phyloP scores from a whole-genome alignment of 176 grass and related monocot species.

The Tillandsia leiboldiana region DNA sequence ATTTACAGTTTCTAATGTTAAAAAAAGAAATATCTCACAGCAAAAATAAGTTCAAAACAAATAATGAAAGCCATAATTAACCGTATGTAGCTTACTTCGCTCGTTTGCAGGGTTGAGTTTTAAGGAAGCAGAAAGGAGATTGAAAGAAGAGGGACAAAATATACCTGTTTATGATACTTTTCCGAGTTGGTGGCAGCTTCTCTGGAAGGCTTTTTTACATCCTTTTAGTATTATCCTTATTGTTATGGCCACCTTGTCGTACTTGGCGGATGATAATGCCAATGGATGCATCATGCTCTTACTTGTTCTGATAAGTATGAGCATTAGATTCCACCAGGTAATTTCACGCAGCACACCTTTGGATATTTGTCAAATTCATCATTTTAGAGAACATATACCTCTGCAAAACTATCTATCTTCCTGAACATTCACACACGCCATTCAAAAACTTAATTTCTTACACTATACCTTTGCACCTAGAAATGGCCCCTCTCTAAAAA shows the following conservation, averaged over 20 bases:
- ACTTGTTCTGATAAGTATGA: conserved; percentile 26
- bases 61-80: neutral
- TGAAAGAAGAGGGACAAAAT: conserved; percentile 17
- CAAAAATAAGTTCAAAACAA: neutral
- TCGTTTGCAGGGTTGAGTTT: conserved; percentile 30
- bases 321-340: conserved; percentile 35
- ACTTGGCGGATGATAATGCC: conserved; percentile 25
- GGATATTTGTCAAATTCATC: no score
- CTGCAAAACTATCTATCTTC: no score
- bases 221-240: conserved; percentile 41
- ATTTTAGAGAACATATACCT: no score
- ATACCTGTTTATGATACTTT: conserved; percentile 14
- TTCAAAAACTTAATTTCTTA: neutral
- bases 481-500: no score
- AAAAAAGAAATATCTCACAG: neutral
- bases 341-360: neutral
- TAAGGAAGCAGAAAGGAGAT: conserved; percentile 39
- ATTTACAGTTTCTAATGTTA: neutral
- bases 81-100: neutral
- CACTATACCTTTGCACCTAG: neutral
- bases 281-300: conserved; percentile 40
- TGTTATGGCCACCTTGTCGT: conserved; percentile 30
- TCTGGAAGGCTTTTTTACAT: conserved; percentile 34
- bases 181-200: conserved; percentile 22
- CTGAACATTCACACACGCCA: neutral